Evolutionary conservation across 352 stramenopile species (phyloP).

Genomic region (Globisporangium iwayamae): DNA sequence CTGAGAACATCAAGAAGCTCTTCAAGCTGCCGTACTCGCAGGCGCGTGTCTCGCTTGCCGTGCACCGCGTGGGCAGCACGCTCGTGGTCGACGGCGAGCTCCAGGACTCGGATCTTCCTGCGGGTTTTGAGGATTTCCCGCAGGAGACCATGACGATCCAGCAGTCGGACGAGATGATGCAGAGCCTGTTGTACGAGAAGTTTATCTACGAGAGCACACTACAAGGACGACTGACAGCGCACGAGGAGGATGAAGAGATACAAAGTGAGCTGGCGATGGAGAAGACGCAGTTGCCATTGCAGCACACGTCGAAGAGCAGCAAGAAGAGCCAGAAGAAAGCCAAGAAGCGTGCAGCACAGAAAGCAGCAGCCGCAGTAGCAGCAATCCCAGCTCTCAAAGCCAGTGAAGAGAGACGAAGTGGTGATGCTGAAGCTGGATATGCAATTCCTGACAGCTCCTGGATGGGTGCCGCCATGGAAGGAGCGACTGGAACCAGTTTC

Average conservation of each 20-base stretch:
- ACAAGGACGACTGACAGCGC: slow-evolving; percentile 26
- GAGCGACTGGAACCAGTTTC: background rate
- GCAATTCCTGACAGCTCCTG: background rate
- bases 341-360: slow-evolving; percentile 17
- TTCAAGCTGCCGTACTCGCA: slow-evolving; percentile 87
- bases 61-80: slow-evolving; percentile 76
- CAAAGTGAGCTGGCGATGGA: background rate
- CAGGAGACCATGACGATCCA: slow-evolving; percentile 57
- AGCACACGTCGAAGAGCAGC: slow-evolving; percentile 6
- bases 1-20: slow-evolving; percentile 84
- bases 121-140: slow-evolving; percentile 57
- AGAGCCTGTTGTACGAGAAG: slow-evolving; percentile 77
- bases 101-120: slow-evolving; percentile 58
- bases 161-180: slow-evolving; percentile 36
- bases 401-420: background rate
- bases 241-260: background rate
- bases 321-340: slow-evolving; percentile 39
- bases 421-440: background rate
- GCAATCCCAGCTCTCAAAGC: background rate
- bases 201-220: slow-evolving; percentile 84
- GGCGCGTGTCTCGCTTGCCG: slow-evolving; percentile 68
- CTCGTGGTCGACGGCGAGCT: slow-evolving; percentile 82
- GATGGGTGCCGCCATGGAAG: background rate
- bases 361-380: slow-evolving; percentile 7
- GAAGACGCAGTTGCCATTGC: slow-evolving; percentile 2